Evolutionary conservation across 2,329 filamentous ascomycete species (phyloP).

Genomic region (Anthostomella pinea): DNA sequence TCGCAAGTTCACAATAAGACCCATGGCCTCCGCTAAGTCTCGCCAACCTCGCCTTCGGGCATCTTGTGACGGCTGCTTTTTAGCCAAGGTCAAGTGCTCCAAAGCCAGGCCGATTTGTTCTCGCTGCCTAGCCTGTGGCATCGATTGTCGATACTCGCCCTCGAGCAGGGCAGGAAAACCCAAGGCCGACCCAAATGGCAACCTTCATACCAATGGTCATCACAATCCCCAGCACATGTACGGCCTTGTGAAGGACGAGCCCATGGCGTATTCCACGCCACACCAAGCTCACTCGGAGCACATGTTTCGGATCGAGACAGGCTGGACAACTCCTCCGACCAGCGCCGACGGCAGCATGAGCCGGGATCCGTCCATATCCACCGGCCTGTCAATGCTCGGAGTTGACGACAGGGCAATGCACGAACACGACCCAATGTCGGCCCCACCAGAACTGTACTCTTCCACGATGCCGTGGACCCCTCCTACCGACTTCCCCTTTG

Average conservation of each 20-base stretch:
- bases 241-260: slow-evolving; percentile 26
- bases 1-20: slow-evolving; percentile 2
- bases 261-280: slow-evolving; percentile 29
- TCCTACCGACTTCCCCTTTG: slow-evolving; percentile 35
- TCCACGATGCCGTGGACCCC: slow-evolving; percentile 40
- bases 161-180: slow-evolving; percentile 50
- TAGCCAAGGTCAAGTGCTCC: slow-evolving; percentile 56
- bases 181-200: slow-evolving; percentile 35
- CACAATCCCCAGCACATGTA: slow-evolving; percentile 23
- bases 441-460: slow-evolving; percentile 34
- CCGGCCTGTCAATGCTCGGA: slow-evolving; percentile 31
- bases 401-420: slow-evolving; percentile 27
- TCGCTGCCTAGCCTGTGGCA: slow-evolving; percentile 48
- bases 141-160: slow-evolving; percentile 51
- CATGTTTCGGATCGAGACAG: slow-evolving; percentile 37
- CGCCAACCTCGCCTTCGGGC: slow-evolving; percentile 43
- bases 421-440: slow-evolving; percentile 25
- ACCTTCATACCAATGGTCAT: slow-evolving; percentile 9
- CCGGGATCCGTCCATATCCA: slow-evolving; percentile 34
- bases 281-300: slow-evolving; percentile 25
- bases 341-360: slow-evolving; percentile 35
- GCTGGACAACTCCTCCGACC: slow-evolving; percentile 38
- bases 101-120: slow-evolving; percentile 52
- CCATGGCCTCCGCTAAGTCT: slow-evolving; percentile 30
- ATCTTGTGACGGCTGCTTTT: slow-evolving; percentile 54